Conservation (phyloP, 768 basidiomycete species). For the Podaxis sp. region DNA sequence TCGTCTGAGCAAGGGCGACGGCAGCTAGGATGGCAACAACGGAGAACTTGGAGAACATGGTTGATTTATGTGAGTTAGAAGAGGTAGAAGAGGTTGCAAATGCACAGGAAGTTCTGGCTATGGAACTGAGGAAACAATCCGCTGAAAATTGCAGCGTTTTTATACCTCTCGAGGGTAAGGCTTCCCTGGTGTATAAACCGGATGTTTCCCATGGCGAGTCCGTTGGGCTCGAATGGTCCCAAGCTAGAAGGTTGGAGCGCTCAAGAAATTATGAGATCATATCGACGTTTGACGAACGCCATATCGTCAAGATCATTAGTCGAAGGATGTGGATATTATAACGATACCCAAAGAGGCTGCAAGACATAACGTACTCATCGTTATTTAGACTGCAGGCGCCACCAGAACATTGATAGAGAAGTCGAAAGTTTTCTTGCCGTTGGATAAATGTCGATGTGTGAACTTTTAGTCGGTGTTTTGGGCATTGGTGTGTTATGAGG, state of each 20-base stretch:
- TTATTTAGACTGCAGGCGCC: not conserved
- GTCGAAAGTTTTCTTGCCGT: not conserved
- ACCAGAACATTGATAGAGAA: conserved; percentile 1
- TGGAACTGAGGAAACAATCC: not conserved
- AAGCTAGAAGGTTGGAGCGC: not conserved
- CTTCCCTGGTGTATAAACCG: not conserved
- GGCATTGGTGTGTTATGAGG: not conserved
- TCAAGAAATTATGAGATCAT: not conserved
- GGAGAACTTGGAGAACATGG: conserved; percentile 10
- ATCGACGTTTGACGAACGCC: not conserved
- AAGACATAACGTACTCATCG: not conserved
- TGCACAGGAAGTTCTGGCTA: not conserved
- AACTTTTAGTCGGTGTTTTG: not conserved
- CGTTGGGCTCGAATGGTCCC: not conserved
- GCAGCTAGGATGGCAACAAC: conserved; percentile 1
- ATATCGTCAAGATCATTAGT: not conserved
- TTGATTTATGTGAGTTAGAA: not conserved
- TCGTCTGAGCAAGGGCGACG: not conserved
- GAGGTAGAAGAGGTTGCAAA: not conserved
- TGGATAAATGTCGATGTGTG: not conserved
- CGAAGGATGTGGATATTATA: not conserved
- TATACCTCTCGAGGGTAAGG: not conserved
- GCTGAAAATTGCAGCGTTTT: not conserved
- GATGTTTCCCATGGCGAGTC: not conserved
- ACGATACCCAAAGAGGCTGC: not conserved